phyloP scores from a whole-genome alignment of 495 filamentous ascomycete species.

The Chaetomium tenue region DNA sequence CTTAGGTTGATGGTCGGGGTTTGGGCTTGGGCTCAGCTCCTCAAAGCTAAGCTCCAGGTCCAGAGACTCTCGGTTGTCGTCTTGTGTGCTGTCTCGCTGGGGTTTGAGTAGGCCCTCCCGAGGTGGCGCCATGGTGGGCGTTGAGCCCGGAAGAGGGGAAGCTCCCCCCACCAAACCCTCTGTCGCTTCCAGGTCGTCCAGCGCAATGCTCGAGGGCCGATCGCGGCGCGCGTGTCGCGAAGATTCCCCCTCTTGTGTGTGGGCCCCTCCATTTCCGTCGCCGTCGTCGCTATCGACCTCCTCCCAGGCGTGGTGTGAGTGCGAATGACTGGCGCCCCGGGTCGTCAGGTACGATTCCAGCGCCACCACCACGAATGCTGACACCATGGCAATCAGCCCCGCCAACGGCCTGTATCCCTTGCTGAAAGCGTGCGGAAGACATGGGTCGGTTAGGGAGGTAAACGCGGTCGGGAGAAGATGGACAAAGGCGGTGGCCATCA shows the following conservation, averaged over 20 bases:
- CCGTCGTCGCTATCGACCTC: slow-evolving; percentile 31
- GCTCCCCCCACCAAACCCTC: slow-evolving; percentile 49
- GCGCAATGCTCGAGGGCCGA: slow-evolving; percentile 43
- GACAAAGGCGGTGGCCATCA: slow-evolving; percentile 88
- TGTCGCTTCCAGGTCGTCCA: slow-evolving; percentile 46
- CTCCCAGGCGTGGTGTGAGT: slow-evolving; percentile 44
- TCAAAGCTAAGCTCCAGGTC: slow-evolving; percentile 54
- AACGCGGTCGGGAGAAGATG: slow-evolving; percentile 83
- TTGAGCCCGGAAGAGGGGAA: slow-evolving; percentile 49
- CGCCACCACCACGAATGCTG: slow-evolving; percentile 69
- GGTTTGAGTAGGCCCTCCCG: slow-evolving; percentile 12
- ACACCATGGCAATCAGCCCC: slow-evolving; percentile 73
- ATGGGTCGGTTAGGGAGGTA: slow-evolving; percentile 73
- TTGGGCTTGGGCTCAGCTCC: slow-evolving; percentile 46
- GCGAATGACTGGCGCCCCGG: slow-evolving; percentile 54
- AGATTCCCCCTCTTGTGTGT: slow-evolving; percentile 34
- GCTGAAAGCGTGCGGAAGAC: slow-evolving; percentile 73
- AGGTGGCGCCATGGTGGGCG: slow-evolving; percentile 29
- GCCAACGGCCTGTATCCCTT: slow-evolving; percentile 70
- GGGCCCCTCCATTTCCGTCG: background rate
- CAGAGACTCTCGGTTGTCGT: slow-evolving; percentile 37
- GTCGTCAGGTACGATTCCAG: slow-evolving; percentile 75
- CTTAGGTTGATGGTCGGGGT: slow-evolving; percentile 21
- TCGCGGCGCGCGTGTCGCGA: slow-evolving; percentile 19
- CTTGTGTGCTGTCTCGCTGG: slow-evolving; percentile 15